Percentiles rank a stretch among this genome's conserved stretches.
Evolutionary conservation across 192 early-diverging fungal genomes (phyloP).

Genomic region (Backusella morwellensis): DNA sequence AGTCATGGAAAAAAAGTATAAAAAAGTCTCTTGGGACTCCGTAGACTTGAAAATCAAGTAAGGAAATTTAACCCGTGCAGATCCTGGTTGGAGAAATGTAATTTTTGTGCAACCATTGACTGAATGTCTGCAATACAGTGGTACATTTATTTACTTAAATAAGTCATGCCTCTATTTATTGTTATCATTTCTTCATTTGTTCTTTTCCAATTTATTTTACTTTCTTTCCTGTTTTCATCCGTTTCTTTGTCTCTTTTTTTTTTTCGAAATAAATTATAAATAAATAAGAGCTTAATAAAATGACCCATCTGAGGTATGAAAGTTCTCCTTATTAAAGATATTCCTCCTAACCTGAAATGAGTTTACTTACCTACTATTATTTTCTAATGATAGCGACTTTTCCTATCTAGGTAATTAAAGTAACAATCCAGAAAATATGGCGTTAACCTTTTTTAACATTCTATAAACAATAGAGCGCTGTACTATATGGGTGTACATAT

Average conservation of each 20-base stretch:
- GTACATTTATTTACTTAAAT: background rate
- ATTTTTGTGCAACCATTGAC: background rate
- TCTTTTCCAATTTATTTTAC: background rate
- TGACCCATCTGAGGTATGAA: conserved; percentile 14
- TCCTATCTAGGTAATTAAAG: conserved; percentile 26
- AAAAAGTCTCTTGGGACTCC: background rate
- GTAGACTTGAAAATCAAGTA: background rate
- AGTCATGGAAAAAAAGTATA: conserved; percentile 1
- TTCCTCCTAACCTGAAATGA: background rate
- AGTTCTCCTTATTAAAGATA: background rate
- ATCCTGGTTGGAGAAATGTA: background rate
- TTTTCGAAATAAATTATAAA: background rate
- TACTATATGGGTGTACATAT: conserved; percentile 17
- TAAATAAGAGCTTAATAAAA: background rate
- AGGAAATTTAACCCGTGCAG: background rate
- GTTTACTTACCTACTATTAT: background rate
- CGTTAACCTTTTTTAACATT: background rate
- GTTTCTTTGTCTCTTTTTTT: background rate
- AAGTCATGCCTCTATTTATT: conserved; percentile 6
- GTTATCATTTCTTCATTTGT: background rate
- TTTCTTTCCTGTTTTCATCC: background rate
- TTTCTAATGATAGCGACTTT: conserved; percentile 19
- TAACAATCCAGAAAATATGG: background rate
- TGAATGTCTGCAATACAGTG: background rate
- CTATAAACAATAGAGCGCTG: conserved; percentile 8